Conservation (phyloP, 257 asterid species). For the Nicotiana attenuata region DNA sequence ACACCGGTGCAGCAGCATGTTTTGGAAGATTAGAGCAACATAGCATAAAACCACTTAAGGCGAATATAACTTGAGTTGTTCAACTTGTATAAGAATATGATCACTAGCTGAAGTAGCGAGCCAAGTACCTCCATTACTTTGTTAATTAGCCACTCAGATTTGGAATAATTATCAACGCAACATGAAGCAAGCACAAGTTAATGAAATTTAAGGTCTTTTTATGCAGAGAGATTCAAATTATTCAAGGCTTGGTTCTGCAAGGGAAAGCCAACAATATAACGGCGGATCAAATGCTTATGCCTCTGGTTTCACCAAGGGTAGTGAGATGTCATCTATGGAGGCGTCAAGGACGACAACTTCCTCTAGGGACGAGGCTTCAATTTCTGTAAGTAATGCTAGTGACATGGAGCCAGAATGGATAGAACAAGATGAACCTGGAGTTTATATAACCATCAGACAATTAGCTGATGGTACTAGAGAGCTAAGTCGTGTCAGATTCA, state of each 20-base stretch:
- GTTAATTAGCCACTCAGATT: neutral
- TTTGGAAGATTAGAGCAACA: no score
- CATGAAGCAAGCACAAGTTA: neutral
- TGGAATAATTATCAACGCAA: no score
- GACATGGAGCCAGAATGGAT: constrained; percentile 89
- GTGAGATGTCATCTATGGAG: constrained; percentile 54
- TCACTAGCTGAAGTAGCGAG: neutral
- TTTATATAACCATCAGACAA: constrained; percentile 81
- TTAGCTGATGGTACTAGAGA: constrained; percentile 84
- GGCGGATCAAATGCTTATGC: constrained; percentile 40
- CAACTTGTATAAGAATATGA: neutral
- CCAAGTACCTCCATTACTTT: neutral
- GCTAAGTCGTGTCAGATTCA: constrained; percentile 88
- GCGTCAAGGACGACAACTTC: constrained; percentile 76
- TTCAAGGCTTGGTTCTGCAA: constrained; percentile 64
- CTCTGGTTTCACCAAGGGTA: constrained; percentile 26
- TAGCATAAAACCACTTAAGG: neutral
- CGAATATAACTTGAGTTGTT: neutral
- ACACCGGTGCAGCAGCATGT: no score
- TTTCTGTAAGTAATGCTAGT: constrained; percentile 88
- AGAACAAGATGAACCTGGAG: constrained; percentile 93
- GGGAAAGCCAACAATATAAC: constrained; percentile 38
- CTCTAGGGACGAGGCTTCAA: constrained; percentile 77
- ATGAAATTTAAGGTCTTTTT: neutral
- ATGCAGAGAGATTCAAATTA: constrained; percentile 84